Evolutionary conservation across 352 stramenopile genomes (phyloP).

Genomic region (Globisporangium camurandrum): DNA sequence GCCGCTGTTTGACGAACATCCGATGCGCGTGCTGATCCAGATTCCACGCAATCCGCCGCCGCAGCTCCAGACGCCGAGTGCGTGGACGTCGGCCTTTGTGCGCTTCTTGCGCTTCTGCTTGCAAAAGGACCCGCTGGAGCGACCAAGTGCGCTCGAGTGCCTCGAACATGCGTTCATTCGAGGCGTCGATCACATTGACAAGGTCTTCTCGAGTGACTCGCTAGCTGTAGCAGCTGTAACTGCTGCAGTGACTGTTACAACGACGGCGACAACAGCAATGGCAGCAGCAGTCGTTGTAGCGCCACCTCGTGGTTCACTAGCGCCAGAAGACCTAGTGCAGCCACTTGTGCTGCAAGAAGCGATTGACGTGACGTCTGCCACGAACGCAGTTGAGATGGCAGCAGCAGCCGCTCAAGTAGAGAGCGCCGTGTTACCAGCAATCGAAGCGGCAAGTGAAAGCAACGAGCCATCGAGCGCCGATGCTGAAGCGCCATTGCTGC

Average conservation of each 20-base stretch:
- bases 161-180: constrained; percentile 88
- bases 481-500: too few relatives aligned
- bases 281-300: too few relatives aligned
- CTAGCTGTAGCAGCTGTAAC: neutral
- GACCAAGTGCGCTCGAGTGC: constrained; percentile 82
- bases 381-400: neutral
- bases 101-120: constrained; percentile 86
- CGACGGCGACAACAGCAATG: constrained; percentile 3
- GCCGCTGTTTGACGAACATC: constrained; percentile 86
- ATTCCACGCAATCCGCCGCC: constrained; percentile 79
- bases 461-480: too few relatives aligned
- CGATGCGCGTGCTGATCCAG: constrained; percentile 76
- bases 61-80: constrained; percentile 52
- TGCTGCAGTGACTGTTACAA: too few relatives aligned
- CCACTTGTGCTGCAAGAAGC: too few relatives aligned
- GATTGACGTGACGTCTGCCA: too few relatives aligned
- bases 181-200: constrained; percentile 26
- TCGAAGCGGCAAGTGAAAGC: neutral
- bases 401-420: neutral
- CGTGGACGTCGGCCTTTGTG: constrained; percentile 74
- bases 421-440: neutral
- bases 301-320: too few relatives aligned
- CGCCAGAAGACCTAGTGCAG: too few relatives aligned
- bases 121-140: constrained; percentile 54
- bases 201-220: constrained; percentile 17